phyloP scores from a whole-genome alignment of 768 basidiomycete genomes.

The Mrakia gelida region DNA sequence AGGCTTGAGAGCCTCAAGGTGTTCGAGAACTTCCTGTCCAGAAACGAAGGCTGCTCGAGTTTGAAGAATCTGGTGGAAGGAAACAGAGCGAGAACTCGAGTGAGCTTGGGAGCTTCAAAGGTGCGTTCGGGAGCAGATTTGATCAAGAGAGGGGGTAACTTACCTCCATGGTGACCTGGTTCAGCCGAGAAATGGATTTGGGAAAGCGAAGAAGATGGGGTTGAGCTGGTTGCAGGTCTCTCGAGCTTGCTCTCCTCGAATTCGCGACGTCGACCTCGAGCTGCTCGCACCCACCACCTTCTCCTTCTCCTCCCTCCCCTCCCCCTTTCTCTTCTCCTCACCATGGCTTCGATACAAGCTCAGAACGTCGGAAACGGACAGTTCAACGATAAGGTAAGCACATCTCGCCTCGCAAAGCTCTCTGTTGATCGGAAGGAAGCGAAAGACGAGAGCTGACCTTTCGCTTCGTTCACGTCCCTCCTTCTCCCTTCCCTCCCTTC shows the following conservation, averaged over 20 bases:
- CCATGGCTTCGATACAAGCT: conserved; percentile 28
- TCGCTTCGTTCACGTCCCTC: neutral
- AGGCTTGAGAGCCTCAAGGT: conserved; percentile 21
- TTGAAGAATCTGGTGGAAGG: conserved; percentile 19
- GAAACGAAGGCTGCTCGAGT: conserved; percentile 27
- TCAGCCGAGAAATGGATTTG: neutral
- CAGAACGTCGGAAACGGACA: conserved; percentile 40
- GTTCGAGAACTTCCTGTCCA: conserved; percentile 27
- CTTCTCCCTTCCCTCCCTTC: neutral
- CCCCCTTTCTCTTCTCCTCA: neutral
- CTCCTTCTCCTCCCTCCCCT: neutral
- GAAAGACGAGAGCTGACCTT: conserved; percentile 3
- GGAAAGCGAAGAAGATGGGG: neutral
- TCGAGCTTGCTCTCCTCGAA: neutral
- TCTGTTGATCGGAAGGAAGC: no score
- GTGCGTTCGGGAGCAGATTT: neutral
- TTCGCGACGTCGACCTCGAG: neutral
- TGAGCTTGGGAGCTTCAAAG: neutral
- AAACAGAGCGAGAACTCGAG: neutral
- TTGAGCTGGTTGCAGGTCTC: neutral
- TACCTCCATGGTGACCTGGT: conserved; percentile 21
- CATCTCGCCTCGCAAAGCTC: neutral
- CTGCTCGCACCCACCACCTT: conserved; percentile 5
- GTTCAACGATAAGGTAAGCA: conserved; percentile 38
- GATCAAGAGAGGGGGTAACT: neutral